These are phyloP conservation scores for Nigrospora sphaerica DNA, from an alignment of 2,329 filamentous ascomycete genomes.

Conservation along the genomic window DNA sequence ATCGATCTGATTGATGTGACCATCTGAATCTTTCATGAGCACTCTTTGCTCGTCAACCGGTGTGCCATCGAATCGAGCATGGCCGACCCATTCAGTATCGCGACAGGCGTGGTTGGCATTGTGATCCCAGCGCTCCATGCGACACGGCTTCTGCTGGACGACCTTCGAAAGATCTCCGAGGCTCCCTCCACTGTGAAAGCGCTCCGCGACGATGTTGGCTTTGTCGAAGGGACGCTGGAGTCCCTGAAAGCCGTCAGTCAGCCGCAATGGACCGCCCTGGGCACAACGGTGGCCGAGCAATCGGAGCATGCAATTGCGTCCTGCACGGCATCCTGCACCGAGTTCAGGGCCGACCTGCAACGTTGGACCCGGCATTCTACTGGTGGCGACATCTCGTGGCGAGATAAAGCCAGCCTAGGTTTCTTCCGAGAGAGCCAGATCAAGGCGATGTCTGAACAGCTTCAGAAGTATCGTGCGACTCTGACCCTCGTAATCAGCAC, in stretches of 20 bases:
- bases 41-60: not conserved
- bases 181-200: not conserved
- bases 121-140: not conserved
- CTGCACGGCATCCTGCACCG: not conserved
- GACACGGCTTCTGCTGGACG: not conserved
- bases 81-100: not conserved
- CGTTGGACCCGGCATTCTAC: constrained; percentile 1
- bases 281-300: not conserved
- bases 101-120: not conserved
- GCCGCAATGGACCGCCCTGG: not conserved
- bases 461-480: not conserved
- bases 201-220: not conserved
- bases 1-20: too few species aligned
- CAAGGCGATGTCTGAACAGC: not conserved
- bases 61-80: not conserved
- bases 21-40: too few species aligned
- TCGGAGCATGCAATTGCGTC: not conserved
- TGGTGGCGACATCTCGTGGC: not conserved
- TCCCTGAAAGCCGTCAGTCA: not conserved
- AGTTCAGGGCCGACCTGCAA: not conserved
- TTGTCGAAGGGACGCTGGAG: not conserved
- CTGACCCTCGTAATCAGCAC: not conserved
- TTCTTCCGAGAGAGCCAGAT: not conserved
- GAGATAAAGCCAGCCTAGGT: not conserved
- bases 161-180: not conserved